phyloP scores from a whole-genome alignment of 1,284 basidiomycete species.

The Melampsora larici-populina region DNA sequence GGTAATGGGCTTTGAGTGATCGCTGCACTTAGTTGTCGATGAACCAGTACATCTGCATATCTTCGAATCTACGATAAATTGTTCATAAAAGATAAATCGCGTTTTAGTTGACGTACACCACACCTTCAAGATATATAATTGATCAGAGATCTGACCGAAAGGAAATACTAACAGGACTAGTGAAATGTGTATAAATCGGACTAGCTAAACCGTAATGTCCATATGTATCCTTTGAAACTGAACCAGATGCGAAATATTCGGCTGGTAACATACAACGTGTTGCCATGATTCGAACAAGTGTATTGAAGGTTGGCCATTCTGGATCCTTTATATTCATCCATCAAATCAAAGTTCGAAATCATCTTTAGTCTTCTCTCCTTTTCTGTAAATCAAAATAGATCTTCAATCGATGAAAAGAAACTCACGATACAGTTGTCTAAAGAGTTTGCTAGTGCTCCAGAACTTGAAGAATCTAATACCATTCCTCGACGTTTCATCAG shows the following conservation, averaged over 20 bases:
- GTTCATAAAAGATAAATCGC: constrained; percentile 69
- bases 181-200: constrained; percentile 97
- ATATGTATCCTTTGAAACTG: constrained; percentile 85
- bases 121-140: not conserved
- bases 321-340: constrained; percentile 62
- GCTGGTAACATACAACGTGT: constrained; percentile 97
- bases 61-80: constrained; percentile 45
- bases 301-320: constrained; percentile 84
- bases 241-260: constrained; percentile 96
- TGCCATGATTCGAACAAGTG: constrained; percentile 96
- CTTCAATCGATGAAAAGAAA: constrained; percentile 44
- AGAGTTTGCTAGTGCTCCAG: constrained; percentile 81
- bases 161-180: constrained; percentile 52
- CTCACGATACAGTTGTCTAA: constrained; percentile 80
- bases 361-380: not conserved
- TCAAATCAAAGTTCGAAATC: not conserved
- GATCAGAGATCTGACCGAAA: not conserved
- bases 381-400: not conserved
- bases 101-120: constrained; percentile 70
- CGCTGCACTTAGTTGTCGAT: constrained; percentile 87
- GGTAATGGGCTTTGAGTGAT: constrained; percentile 82
- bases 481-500: constrained; percentile 79
- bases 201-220: constrained; percentile 95
- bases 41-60: constrained; percentile 77
- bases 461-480: constrained; percentile 85